A percentile compares a stretch with the other conserved stretches of the same genome.
phyloP scores from a whole-genome alignment of 1,139 yeast genomes.

The Magnusiomyces suaveolens region DNA sequence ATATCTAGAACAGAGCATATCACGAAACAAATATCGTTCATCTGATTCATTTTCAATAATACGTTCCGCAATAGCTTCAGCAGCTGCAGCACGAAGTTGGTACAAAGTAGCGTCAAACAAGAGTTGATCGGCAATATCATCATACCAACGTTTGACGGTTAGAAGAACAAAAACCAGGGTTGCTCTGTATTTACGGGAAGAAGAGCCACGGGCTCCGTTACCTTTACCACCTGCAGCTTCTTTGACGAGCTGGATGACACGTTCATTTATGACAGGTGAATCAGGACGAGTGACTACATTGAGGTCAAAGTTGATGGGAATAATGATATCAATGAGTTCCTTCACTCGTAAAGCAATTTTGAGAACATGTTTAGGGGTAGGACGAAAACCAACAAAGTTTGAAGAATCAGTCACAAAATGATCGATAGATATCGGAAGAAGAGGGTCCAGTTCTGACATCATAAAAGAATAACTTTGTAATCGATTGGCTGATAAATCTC shows the following conservation, averaged over 20 bases:
- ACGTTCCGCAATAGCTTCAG: constrained; percentile 61
- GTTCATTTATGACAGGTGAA: constrained; percentile 52
- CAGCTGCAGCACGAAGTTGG: constrained; percentile 51
- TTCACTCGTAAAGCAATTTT: constrained; percentile 69
- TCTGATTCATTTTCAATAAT: constrained; percentile 56
- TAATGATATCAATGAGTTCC: constrained; percentile 55
- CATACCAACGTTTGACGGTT: constrained; percentile 73
- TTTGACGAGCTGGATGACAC: constrained; percentile 50
- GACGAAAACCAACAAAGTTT: constrained; percentile 28
- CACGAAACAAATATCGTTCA: constrained; percentile 56
- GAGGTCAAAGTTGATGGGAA: constrained; percentile 53
- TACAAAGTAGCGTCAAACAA: constrained; percentile 60
- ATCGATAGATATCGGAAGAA: neutral
- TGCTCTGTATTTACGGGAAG: constrained; percentile 57
- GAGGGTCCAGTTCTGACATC: constrained; percentile 1
- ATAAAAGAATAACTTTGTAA: too few species aligned
- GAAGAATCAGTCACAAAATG: neutral
- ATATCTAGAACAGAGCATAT: constrained; percentile 71
- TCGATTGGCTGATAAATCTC: too few species aligned
- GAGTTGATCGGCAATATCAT: constrained; percentile 49
- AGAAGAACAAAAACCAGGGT: constrained; percentile 58
- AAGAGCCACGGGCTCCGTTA: constrained; percentile 45
- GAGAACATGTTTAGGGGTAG: constrained; percentile 60
- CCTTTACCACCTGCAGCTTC: constrained; percentile 80
- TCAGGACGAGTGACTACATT: constrained; percentile 46